Conservation (phyloP, 2,329 filamentous ascomycete genomes). For the Seiridium unicorne region DNA sequence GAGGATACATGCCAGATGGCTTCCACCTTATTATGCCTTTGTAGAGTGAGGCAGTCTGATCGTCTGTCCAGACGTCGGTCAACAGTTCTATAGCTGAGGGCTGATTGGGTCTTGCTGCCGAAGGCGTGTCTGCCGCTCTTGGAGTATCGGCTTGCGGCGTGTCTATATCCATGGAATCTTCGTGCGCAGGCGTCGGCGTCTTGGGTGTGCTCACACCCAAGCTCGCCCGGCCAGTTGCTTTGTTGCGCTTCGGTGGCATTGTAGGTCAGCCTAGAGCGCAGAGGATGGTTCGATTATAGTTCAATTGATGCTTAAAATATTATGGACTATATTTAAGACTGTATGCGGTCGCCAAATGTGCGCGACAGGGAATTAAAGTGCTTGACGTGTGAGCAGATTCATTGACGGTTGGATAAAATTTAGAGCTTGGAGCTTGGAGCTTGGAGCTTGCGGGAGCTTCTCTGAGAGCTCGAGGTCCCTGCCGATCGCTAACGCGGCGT, state of each 20-base stretch:
- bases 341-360: too few species aligned
- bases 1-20: constrained; percentile 67
- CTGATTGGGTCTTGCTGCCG: constrained; percentile 31
- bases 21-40: constrained; percentile 95
- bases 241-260: constrained; percentile 72
- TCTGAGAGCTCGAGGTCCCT: not conserved
- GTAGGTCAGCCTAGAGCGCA: constrained; percentile 6
- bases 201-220: constrained; percentile 55
- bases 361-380: too few species aligned
- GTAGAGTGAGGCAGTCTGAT: constrained; percentile 89
- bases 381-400: too few species aligned
- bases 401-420: too few species aligned
- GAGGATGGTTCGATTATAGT: not conserved
- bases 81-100: constrained; percentile 36
- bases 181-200: constrained; percentile 45
- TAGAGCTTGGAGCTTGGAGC: too few species aligned
- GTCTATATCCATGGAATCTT: constrained; percentile 61
- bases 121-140: constrained; percentile 35
- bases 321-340: too few species aligned
- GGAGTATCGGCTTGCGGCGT: constrained; percentile 54
- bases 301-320: too few species aligned
- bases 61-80: constrained; percentile 86
- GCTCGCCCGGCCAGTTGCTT: constrained; percentile 42
- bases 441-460: not conserved
- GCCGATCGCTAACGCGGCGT: not conserved